A percentile compares a stretch with the other conserved stretches of the same genome.
Conservation (phyloP, 306 rosid genomes). For the Oxytropis ochrocephala region DNA sequence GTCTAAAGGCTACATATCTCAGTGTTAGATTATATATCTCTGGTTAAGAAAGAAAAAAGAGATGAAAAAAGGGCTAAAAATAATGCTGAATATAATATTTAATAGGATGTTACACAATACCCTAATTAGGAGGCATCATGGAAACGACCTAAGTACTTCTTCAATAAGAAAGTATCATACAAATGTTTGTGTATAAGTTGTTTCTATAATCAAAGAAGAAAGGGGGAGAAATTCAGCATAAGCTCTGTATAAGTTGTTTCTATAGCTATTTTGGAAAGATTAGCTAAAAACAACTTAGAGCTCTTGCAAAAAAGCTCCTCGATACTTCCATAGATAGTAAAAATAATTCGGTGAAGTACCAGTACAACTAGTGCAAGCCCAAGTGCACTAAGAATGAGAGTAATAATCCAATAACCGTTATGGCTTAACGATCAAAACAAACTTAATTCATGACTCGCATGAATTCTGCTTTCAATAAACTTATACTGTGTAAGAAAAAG, state of each 20-base stretch:
- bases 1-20: background rate
- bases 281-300: background rate
- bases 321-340: background rate
- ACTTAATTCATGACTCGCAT: background rate
- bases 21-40: background rate
- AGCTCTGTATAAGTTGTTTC: too few relatives aligned
- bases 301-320: background rate
- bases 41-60: background rate
- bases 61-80: background rate
- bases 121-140: background rate
- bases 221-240: too few relatives aligned
- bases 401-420: background rate
- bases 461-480: background rate
- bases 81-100: background rate
- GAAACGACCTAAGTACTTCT: background rate
- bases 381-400: background rate
- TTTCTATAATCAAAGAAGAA: background rate
- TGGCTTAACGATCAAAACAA: background rate
- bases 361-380: background rate
- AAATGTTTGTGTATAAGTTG: background rate
- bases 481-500: background rate
- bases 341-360: background rate
- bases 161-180: background rate
- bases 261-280: background rate
- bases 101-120: background rate